Evolutionary conservation across 257 asterid species (phyloP), one percentile per base, ranked within the genome.

Genomic region (Nicotiana knightiana): DNA sequence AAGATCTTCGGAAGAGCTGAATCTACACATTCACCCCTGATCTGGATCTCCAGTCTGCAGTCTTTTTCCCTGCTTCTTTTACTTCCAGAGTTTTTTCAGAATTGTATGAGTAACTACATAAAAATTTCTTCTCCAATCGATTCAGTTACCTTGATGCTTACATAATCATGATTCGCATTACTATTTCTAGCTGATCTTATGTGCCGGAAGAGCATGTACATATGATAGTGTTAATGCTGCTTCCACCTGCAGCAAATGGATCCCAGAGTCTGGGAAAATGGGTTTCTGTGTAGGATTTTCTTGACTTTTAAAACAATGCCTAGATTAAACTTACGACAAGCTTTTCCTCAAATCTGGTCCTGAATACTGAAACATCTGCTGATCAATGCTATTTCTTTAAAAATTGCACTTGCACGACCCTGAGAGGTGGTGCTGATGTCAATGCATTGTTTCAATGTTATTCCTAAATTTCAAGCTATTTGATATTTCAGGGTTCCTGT

Each of bases 401-500:
- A 28, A 5, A 7, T 43, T 43, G 24, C 39, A 46, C n/a, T 13
- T 71, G 37, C 1, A 7, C 13, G 13, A 6, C 57, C 13, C 13
- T 13, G 79, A 46, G 61, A 46, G 79, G 61, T 46, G 79, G 15
- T 11, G 1, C 6, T 46, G 61, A 13, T 71, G 79, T 71, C 61
- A 15, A 24, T 48, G 62, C 17, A 51, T 15, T 26, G 43, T 15
- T 75, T 53, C 80, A 46, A 28, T 26, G 46, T 51, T 28, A 51
- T 48, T 75, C 62, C 80, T 75, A 51, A 75, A 51, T n/a, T 75
- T 51, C 80, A 75, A 75, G 16, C 63, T 78, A n/a, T 65, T 61
- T 73, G 67, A 81, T 75, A 35, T 85, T 71, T 80, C 92, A 92
- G 97, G 91, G 81, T 77, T 76, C 89, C 88, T 63, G 87, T 86